These are phyloP conservation scores for Botryotinia convoluta DNA, from an alignment of 2,329 filamentous ascomycete species.

Conservation along the genomic window DNA sequence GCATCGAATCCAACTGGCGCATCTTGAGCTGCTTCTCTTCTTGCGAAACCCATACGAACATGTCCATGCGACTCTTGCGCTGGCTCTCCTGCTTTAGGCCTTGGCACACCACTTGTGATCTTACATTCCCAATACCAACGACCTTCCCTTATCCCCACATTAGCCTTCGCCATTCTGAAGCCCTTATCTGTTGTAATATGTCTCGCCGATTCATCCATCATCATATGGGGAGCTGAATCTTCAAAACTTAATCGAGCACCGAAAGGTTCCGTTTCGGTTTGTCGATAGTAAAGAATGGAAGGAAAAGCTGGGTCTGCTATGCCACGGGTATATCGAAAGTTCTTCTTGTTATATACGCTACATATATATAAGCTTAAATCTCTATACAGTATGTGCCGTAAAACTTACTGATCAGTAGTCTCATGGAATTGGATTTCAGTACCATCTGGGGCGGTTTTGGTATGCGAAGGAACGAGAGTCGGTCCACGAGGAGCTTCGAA, in stretches of 20 bases:
- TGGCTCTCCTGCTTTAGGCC: slow-evolving; percentile 31
- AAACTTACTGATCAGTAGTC: slow-evolving; percentile 60
- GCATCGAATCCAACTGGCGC: slow-evolving; percentile 83
- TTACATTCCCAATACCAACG: slow-evolving; percentile 94
- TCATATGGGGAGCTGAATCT: slow-evolving; percentile 82
- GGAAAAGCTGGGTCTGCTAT: slow-evolving; percentile 87
- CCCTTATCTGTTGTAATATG: slow-evolving; percentile 89
- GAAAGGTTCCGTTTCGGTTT: slow-evolving; percentile 82
- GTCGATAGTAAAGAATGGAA: slow-evolving; percentile 83
- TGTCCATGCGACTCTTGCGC: slow-evolving; percentile 45
- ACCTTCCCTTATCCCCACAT: slow-evolving; percentile 85
- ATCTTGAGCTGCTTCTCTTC: slow-evolving; percentile 77
- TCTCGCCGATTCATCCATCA: slow-evolving; percentile 71
- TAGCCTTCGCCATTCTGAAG: slow-evolving; percentile 86
- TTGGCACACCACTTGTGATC: slow-evolving; percentile 72
- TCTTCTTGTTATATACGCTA: slow-evolving; percentile 63
- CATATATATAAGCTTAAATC: slow-evolving; percentile 22
- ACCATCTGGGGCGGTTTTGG: slow-evolving; percentile 49
- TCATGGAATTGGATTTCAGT: slow-evolving; percentile 58
- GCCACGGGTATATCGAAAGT: slow-evolving; percentile 86
- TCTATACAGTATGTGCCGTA: neutral
- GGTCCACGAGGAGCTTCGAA: slow-evolving; percentile 59
- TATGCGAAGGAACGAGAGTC: slow-evolving; percentile 56
- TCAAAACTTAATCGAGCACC: slow-evolving; percentile 87
- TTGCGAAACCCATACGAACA: slow-evolving; percentile 83